Evolutionary conservation across 208 protist species (phyloP).

Genomic region (Phytomonas sp.): DNA sequence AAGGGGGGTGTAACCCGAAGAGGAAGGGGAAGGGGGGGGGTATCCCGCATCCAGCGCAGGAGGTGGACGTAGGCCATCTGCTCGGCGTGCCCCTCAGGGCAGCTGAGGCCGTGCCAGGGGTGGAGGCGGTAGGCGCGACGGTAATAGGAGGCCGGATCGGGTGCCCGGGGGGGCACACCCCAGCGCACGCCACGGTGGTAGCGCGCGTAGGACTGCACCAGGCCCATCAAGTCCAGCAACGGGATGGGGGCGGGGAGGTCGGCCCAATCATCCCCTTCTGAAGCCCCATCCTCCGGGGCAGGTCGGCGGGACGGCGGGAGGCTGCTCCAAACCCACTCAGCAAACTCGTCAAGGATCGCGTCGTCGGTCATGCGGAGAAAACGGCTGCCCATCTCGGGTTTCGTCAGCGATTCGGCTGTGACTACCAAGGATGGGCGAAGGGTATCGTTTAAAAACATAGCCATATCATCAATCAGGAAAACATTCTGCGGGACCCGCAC

Average conservation of each 20-base stretch:
- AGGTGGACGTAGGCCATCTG: conserved; percentile 78
- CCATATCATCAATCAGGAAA: conserved; percentile 7
- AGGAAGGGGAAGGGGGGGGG: too few relatives aligned
- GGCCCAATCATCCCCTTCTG: too few relatives aligned
- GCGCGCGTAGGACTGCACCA: conserved; percentile 53
- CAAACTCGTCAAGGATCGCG: background rate
- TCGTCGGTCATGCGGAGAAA: conserved; percentile 9
- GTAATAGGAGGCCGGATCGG: conserved; percentile 26
- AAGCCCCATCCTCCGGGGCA: too few relatives aligned
- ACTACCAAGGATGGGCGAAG: background rate
- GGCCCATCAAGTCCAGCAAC: conserved; percentile 34
- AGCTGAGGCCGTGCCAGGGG: conserved; percentile 61
- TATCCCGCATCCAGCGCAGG: conserved; percentile 59
- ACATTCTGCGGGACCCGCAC: too few relatives aligned
- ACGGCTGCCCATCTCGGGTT: background rate
- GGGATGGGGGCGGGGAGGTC: too few relatives aligned
- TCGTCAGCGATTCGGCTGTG: background rate
- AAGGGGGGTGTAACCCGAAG: too few relatives aligned
- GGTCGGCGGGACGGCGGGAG: background rate
- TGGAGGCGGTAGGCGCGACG: conserved; percentile 43
- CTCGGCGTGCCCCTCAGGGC: conserved; percentile 37
- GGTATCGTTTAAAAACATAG: conserved; percentile 3
- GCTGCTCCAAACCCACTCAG: background rate
- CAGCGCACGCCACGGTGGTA: conserved; percentile 78
- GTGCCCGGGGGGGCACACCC: conserved; percentile 23